Conservation (phyloP, 1,284 basidiomycete species). For the Neotropicomus parvogracilis region DNA sequence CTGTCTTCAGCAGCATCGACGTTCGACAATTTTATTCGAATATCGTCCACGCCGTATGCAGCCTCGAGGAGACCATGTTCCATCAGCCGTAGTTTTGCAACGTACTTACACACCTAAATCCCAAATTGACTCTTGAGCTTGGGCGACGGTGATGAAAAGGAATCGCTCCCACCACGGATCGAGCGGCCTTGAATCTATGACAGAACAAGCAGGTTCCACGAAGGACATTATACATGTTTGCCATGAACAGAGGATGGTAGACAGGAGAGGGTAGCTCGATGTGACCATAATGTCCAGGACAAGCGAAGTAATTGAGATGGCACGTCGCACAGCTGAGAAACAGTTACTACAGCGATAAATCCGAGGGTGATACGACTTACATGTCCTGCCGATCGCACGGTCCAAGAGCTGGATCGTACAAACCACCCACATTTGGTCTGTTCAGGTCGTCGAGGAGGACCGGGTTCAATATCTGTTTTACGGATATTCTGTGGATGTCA, state of each 20-base stretch:
- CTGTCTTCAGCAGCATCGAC: slow-evolving; percentile 38
- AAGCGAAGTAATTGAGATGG: slow-evolving; percentile 85
- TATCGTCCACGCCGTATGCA: slow-evolving; percentile 72
- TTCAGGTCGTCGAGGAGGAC: slow-evolving; percentile 92
- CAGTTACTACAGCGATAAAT: slow-evolving; percentile 3
- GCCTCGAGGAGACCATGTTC: slow-evolving; percentile 88
- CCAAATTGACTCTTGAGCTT: slow-evolving; percentile 11
- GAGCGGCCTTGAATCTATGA: slow-evolving; percentile 85
- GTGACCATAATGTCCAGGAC: slow-evolving; percentile 99
- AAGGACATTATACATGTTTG: slow-evolving; percentile 85
- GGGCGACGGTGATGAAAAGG: slow-evolving; percentile 5
- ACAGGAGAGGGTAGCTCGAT: slow-evolving; percentile 95
- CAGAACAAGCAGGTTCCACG: slow-evolving; percentile 94
- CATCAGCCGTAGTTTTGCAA: slow-evolving; percentile 85
- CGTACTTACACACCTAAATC: slow-evolving; percentile 72
- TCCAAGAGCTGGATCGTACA: slow-evolving; percentile 95
- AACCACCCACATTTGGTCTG: slow-evolving; percentile 85
- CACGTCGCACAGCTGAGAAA: slow-evolving; percentile 86
- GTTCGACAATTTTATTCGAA: slow-evolving; percentile 40
- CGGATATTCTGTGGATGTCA: slow-evolving; percentile 90
- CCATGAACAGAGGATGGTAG: slow-evolving; percentile 96
- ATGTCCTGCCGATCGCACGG: slow-evolving; percentile 86
- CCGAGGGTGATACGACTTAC: slow-evolving; percentile 48
- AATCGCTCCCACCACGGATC: slow-evolving; percentile 61
- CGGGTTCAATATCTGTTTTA: slow-evolving; percentile 95